Conservation (phyloP, 2,329 filamentous ascomycete species). For the Pestalotiopsis fici region DNA sequence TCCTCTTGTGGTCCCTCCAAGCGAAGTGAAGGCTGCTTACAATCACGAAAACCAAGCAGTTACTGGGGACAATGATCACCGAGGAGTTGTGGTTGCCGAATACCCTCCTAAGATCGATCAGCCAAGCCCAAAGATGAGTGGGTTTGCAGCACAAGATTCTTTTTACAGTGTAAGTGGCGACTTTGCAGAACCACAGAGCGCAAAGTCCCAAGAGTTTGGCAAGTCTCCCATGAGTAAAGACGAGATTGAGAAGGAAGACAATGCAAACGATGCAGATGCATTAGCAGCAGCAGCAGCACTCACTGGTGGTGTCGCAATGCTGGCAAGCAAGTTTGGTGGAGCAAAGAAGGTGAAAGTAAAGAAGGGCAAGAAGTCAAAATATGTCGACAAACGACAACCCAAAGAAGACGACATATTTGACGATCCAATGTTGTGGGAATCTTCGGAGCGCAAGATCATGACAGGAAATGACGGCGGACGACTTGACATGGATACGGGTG, state of each 20-base stretch:
- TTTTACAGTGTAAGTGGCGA: constrained; percentile 23
- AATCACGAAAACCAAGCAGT: constrained; percentile 15
- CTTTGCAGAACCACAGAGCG: constrained; percentile 17
- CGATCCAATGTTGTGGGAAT: constrained; percentile 45
- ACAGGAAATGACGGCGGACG: constrained; percentile 19
- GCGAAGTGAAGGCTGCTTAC: constrained; percentile 16
- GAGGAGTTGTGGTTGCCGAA: neutral
- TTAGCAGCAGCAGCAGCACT: constrained; percentile 21
- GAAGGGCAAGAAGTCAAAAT: constrained; percentile 36
- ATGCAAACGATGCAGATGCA: constrained; percentile 14
- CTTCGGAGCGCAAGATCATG: constrained; percentile 37
- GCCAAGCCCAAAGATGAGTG: constrained; percentile 7
- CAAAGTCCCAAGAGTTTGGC: constrained; percentile 10
- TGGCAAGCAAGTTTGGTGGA: constrained; percentile 35
- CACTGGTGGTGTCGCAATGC: constrained; percentile 32
- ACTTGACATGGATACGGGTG: constrained; percentile 23
- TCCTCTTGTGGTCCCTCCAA: constrained; percentile 16
- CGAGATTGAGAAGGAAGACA: constrained; percentile 9
- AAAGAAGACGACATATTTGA: constrained; percentile 46
- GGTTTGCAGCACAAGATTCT: constrained; percentile 7
- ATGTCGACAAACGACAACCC: constrained; percentile 38
- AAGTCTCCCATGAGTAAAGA: constrained; percentile 11
- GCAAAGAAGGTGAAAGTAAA: constrained; percentile 32
- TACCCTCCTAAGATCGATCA: constrained; percentile 9
- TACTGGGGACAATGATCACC: neutral